phyloP scores from a whole-genome alignment of 2,329 filamentous ascomycete species.

The Talaromyces funiculosus region DNA sequence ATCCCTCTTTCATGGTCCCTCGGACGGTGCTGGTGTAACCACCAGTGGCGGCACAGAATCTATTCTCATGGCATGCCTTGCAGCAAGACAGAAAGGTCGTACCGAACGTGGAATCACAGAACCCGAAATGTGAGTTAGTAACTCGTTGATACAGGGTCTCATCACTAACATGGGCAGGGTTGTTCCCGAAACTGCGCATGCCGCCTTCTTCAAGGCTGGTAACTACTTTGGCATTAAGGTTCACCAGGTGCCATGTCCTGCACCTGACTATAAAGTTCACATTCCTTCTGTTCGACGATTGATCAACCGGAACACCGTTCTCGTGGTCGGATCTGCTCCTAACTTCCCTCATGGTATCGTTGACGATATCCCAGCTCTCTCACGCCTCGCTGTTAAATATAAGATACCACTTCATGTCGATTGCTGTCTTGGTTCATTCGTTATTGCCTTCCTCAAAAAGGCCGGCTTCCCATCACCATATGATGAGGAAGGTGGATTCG shows the following conservation, averaged over 20 bases:
- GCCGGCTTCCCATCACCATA: slow-evolving; percentile 67
- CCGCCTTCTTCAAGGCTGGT: slow-evolving; percentile 91
- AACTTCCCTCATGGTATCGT: slow-evolving; percentile 99
- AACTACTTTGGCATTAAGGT: slow-evolving; percentile 97
- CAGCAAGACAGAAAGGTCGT: slow-evolving; percentile 83
- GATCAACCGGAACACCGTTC: slow-evolving; percentile 87
- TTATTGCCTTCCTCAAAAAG: slow-evolving; percentile 84
- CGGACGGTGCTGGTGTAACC: slow-evolving; percentile 78
- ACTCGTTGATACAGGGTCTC: neutral
- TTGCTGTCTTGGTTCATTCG: slow-evolving; percentile 93
- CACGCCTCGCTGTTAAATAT: slow-evolving; percentile 71
- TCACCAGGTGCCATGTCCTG: slow-evolving; percentile 80
- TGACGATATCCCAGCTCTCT: slow-evolving; percentile 83
- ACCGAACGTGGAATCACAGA: slow-evolving; percentile 80
- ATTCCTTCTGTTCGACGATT: slow-evolving; percentile 71
- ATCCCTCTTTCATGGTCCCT: slow-evolving; percentile 79
- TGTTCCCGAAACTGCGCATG: slow-evolving; percentile 87
- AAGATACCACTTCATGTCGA: slow-evolving; percentile 90
- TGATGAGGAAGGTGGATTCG: slow-evolving; percentile 71
- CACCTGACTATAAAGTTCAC: slow-evolving; percentile 78
- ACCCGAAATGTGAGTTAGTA: slow-evolving; percentile 75
- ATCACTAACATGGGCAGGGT: slow-evolving; percentile 55
- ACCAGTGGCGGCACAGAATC: slow-evolving; percentile 94
- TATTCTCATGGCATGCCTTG: slow-evolving; percentile 90
- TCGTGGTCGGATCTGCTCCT: slow-evolving; percentile 89